Conservation (phyloP, 208 protist species). For the Trypanosoma vivax region DNA sequence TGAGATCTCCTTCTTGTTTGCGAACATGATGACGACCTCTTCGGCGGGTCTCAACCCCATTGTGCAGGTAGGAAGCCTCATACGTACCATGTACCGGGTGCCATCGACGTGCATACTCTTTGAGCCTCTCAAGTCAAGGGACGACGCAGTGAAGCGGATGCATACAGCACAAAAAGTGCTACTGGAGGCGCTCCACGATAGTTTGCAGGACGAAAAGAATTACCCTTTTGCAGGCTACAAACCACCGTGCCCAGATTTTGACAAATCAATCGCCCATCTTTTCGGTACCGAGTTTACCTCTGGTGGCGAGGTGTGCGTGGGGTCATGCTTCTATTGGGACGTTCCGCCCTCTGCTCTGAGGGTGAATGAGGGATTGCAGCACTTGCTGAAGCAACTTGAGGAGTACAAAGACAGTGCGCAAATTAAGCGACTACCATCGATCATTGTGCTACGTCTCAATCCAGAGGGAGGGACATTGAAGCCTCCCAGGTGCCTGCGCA, state of each 20-base stretch:
- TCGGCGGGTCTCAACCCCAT: constrained; percentile 67
- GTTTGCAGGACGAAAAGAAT: constrained; percentile 71
- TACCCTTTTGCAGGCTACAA: constrained; percentile 72
- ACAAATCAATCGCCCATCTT: constrained; percentile 57
- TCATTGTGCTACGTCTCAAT: constrained; percentile 87
- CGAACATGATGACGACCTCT: constrained; percentile 80
- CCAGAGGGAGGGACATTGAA: constrained; percentile 83
- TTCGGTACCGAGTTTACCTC: constrained; percentile 83
- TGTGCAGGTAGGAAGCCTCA: constrained; percentile 73
- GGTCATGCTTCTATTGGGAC: constrained; percentile 85
- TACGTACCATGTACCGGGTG: constrained; percentile 76
- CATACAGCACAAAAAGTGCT: constrained; percentile 58
- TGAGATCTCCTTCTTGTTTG: constrained; percentile 80
- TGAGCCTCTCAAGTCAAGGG: constrained; percentile 57
- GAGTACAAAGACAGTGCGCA: constrained; percentile 66
- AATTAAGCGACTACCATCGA: constrained; percentile 81
- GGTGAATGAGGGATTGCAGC: constrained; percentile 87
- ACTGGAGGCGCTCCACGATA: constrained; percentile 72
- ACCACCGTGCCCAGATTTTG: constrained; percentile 52
- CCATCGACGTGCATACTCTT: constrained; percentile 56
- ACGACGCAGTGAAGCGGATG: constrained; percentile 84
- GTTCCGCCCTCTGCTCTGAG: constrained; percentile 83
- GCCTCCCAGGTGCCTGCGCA: constrained; percentile 74
- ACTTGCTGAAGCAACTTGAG: constrained; percentile 85
- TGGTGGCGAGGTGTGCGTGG: constrained; percentile 61